Base-by-base conservation (phyloP, 176 grass and related monocot genomes). In the Cymbopogon citratus region DNA sequence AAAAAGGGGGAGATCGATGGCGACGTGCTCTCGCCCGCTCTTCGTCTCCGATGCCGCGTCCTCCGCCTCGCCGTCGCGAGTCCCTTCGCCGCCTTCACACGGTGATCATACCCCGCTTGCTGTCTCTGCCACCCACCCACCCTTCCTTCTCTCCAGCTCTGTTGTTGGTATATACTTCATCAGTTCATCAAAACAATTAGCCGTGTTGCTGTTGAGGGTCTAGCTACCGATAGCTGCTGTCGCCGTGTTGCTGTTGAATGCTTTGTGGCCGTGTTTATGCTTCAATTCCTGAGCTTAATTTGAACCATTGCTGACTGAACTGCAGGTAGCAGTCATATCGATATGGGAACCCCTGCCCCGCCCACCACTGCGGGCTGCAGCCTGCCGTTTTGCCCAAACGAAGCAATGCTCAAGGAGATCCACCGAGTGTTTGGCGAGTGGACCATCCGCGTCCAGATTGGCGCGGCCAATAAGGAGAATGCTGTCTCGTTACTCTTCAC, bases 1-100 rank as follows among this genome's bases (percentile, higher is more conserved):
- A 60, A 46, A 63, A 63, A 71, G 38, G 39, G 79, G 15, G 24
- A 56, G 41, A 35, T 38, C 49, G 73, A 87, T 87, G 73, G 90
- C 69, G 90, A 87, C 83, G 24, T 86, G 75, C 67, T 86, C 76
- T 3, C 75, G 74, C 80, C 74, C 87, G 23, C 71, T 71, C 35
- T 78, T 82, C 91, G 39, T 74, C 87, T 24, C 76, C 48, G 44
- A 48, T 71, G 12, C 59, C 28, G 23, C 66, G 25, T 8, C 54
- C 57, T 85, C 66, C 54, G 44, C 44, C 69, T 80, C 77, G 34
- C 77, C 84, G 59, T 74, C 84, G 33, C 69, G 69, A 44, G 54
- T 49, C 34, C 16, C 69, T 26, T 64, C 31, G 74, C 64, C 63
- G 81, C 54, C 77, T 83, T 75, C 18, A 68, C 70, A 76, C 69